A percentile compares a stretch with the other conserved stretches of the same genome.
These are phyloP conservation scores for Exophiala sideris DNA, from an alignment of 2,329 filamentous ascomycete species.

Conservation along the genomic window DNA sequence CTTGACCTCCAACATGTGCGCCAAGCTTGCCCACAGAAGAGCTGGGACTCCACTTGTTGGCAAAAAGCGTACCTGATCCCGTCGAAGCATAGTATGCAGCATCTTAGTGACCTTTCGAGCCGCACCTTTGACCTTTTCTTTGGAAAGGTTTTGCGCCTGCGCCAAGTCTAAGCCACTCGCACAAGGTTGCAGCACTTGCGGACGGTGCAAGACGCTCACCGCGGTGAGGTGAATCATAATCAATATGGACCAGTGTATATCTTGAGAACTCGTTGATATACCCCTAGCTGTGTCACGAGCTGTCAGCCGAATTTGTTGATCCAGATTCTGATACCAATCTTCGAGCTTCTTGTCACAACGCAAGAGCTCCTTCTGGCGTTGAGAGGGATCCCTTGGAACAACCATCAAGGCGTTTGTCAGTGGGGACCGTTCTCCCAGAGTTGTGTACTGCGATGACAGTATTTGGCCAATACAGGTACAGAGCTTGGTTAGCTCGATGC, in stretches of 20 bases:
- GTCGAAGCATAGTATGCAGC: slow-evolving; percentile 68
- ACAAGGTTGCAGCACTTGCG: slow-evolving; percentile 77
- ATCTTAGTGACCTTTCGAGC: slow-evolving; percentile 81
- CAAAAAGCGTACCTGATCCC: slow-evolving; percentile 70
- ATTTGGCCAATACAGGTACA: no score
- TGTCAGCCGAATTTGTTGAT: no score
- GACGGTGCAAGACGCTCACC: slow-evolving; percentile 81
- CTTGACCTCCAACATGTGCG: slow-evolving; percentile 87
- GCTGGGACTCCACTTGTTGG: slow-evolving; percentile 88
- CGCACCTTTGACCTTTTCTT: slow-evolving; percentile 75
- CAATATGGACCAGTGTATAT: slow-evolving; percentile 73
- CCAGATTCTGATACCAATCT: no score
- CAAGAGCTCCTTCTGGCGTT: no score
- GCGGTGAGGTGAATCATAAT: slow-evolving; percentile 94
- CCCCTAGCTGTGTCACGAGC: no score
- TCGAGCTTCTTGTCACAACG: no score
- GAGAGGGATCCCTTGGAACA: no score
- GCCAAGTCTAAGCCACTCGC: slow-evolving; percentile 54
- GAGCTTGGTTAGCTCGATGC: no score
- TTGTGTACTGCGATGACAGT: no score
- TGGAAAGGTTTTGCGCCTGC: slow-evolving; percentile 75
- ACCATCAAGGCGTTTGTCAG: no score
- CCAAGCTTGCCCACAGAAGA: slow-evolving; percentile 85
- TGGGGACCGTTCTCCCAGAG: no score
- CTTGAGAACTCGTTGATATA: slow-evolving; percentile 16